A percentile compares a stretch with the other conserved stretches of the same genome.
phyloP scores from a whole-genome alignment of 2,329 filamentous ascomycete species.

The Curvularia sp. region DNA sequence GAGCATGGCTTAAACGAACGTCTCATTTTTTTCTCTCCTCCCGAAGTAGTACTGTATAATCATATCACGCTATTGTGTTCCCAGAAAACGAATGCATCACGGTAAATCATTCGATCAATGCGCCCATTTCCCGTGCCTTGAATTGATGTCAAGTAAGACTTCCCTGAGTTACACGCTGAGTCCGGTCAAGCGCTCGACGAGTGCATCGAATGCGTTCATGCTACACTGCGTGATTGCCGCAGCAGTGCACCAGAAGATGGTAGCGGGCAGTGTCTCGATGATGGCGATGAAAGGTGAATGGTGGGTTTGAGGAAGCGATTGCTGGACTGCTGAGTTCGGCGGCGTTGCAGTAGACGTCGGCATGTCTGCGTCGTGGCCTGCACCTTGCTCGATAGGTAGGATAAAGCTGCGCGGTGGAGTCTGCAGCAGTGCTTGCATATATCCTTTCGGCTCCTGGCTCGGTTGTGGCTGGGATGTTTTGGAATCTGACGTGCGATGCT shows the following conservation, averaged over 20 bases:
- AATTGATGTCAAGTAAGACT: not conserved
- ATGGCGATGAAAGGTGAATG: constrained; percentile 33
- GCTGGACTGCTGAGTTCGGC: not conserved
- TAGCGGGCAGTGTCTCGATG: constrained; percentile 35
- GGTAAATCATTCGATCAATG: not conserved
- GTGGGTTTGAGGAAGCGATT: not conserved
- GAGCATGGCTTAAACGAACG: not conserved
- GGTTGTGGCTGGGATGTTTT: not conserved
- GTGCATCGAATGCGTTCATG: constrained; percentile 17
- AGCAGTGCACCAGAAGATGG: constrained; percentile 35
- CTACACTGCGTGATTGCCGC: constrained; percentile 13
- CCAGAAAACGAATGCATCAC: too few relatives aligned
- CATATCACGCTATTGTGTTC: not conserved
- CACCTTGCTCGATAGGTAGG: not conserved
- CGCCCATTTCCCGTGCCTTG: not conserved
- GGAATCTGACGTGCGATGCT: not conserved
- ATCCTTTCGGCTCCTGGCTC: not conserved
- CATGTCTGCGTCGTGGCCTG: not conserved
- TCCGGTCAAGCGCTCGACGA: constrained; percentile 16
- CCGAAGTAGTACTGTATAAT: not conserved
- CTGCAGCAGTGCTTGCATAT: not conserved
- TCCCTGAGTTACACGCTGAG: not conserved
- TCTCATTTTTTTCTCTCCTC: not conserved
- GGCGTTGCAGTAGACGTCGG: not conserved
- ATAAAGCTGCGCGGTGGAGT: not conserved